A percentile compares a stretch with the other conserved stretches of the same genome.
Conservation (phyloP, 23 red algal species). For the Chondrus crispus region DNA sequence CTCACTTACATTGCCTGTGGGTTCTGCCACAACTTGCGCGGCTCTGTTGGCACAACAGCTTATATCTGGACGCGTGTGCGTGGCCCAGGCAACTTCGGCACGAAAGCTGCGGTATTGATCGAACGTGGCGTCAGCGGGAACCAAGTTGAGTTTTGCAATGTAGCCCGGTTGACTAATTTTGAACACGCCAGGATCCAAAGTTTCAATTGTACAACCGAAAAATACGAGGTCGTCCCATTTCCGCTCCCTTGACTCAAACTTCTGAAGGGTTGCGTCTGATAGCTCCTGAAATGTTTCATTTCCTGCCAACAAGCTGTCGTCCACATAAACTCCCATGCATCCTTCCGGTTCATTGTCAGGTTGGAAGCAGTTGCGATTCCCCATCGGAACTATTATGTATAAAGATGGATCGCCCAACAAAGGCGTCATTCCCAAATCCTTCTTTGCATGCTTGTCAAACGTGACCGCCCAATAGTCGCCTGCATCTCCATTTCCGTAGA, state of each 20-base stretch:
- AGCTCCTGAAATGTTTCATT: not conserved
- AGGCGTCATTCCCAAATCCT: not conserved
- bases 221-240: not conserved
- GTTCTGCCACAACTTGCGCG: conserved; percentile 4
- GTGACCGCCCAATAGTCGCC: conserved; percentile 32
- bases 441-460: not conserved
- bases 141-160: not conserved
- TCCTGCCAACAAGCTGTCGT: not conserved
- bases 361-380: too few species aligned
- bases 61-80: conserved; percentile 37
- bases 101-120: not conserved
- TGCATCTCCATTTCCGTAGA: not conserved
- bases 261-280: not conserved
- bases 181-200: not conserved
- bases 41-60: not conserved
- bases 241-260: not conserved
- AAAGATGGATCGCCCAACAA: not conserved
- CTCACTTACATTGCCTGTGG: not conserved
- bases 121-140: not conserved
- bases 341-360: not conserved
- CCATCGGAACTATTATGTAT: not conserved
- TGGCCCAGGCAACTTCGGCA: conserved; percentile 9
- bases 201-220: not conserved
- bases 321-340: not conserved
- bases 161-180: not conserved